Base-by-base conservation (phyloP, 805 yeast species). In the Blastobotrys mokoenaii region DNA sequence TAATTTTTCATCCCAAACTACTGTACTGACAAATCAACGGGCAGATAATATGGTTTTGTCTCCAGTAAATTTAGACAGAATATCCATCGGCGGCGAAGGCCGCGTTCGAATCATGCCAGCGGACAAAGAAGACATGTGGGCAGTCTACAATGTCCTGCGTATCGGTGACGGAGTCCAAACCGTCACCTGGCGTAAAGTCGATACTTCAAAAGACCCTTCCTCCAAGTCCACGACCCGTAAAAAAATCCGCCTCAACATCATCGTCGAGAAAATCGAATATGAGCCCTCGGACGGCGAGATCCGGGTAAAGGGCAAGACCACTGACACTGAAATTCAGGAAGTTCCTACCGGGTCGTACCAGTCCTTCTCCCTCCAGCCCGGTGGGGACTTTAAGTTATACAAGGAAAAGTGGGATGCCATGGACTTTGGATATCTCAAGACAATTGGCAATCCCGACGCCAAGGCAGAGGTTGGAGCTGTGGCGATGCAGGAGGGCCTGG, bases 401-500 rank as follows among this genome's bases (percentile, higher is more conserved):
- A 93, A 90, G 58, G 74, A 76, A 17, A 84, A 78, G 44, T 88
- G 95, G 89, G 96, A 90, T 62, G 77, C 95, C 1, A 78, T 87
- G 41, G 77, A 84, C 18, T 16, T 20, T 9, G 38, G 16, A 14
- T n/a, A 14, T 10, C 14, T 34, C 4, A 7, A n/a, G 5, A 34
- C 16, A 3, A 17, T 17, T n/a, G 14, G 38, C 4, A 17, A 34
- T 15, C 72, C 84, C 14, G 95, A 81, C 46, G 73, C 76, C 33
- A 81, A 80, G 58, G 95, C 96, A 0, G 97, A 90, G 56, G 76
- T 90, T 16, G 98, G 95, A 2, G 97, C 97, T 1, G 80, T 93
- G 18, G 95, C 89, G 0, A 64, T 93, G 56, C 88, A 90, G 63
- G 97, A 93, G 57, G 98, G 97, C 16, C 77, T 93, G 44, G 96